Percentiles rank a stretch among this genome's conserved stretches.
Evolutionary conservation across 2,329 filamentous ascomycete species (phyloP).

Genomic region (Colletotrichum orbiculare): DNA sequence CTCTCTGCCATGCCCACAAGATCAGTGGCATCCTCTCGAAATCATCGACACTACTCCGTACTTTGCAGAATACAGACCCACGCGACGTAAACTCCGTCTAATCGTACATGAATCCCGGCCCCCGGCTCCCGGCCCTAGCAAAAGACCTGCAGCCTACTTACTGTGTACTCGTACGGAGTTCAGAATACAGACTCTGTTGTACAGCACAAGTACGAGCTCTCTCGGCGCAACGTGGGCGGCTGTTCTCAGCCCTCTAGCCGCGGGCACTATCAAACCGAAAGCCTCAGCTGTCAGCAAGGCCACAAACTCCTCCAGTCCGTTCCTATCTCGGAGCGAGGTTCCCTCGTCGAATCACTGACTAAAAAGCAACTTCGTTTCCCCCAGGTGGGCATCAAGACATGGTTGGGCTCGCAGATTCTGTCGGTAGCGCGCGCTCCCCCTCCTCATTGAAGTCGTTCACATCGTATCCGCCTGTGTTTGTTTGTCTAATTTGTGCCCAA

Average conservation of each 20-base stretch:
- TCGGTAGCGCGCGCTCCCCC: conserved; percentile 34
- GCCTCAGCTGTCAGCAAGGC: neutral
- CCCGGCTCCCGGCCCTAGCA: conserved; percentile 20
- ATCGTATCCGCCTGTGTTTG: conserved; percentile 34
- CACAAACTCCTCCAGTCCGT: neutral
- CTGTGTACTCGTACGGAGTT: no score
- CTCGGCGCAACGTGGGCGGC: no score
- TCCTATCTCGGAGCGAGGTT: conserved; percentile 1
- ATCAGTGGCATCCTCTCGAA: conserved; percentile 10
- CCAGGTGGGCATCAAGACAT: conserved; percentile 39
- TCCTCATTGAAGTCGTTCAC: conserved; percentile 22
- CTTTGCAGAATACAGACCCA: no score
- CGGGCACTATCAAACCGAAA: no score
- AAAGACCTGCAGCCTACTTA: neutral
- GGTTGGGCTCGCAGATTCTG: conserved; percentile 37
- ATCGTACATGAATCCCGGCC: conserved; percentile 1
- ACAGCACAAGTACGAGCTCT: no score
- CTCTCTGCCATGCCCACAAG: conserved; percentile 4
- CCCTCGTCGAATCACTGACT: conserved; percentile 23
- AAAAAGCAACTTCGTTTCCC: conserved; percentile 29
- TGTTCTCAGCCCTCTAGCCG: no score
- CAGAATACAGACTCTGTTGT: no score
- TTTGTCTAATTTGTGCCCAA: conserved; percentile 39
- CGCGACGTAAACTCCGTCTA: conserved; percentile 11
- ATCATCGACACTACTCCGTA: conserved; percentile 1